Evolutionary conservation across 306 rosid genomes (phyloP).

Genomic region (Nissolia schottii): DNA sequence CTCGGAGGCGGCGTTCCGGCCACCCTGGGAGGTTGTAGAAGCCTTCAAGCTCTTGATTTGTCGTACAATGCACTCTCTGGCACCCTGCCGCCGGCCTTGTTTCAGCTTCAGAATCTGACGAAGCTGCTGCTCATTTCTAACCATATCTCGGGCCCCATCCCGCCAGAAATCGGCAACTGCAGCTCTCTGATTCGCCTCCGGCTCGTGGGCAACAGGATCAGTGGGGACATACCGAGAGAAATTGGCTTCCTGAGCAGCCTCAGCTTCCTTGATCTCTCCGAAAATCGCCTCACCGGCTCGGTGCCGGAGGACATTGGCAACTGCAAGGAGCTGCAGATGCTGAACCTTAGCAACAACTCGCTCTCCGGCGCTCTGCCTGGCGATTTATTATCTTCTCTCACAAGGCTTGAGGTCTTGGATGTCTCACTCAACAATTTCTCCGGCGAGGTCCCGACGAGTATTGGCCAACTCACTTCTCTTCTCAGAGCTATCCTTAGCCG

Average conservation of each 20-base stretch:
- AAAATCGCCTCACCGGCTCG: conserved; percentile 57
- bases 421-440: conserved; percentile 53
- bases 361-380: conserved; percentile 60
- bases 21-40: conserved; percentile 48
- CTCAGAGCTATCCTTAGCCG: conserved; percentile 52
- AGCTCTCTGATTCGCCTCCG: conserved; percentile 66
- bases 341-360: conserved; percentile 76
- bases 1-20: conserved; percentile 77
- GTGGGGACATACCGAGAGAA: conserved; percentile 64
- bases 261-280: conserved; percentile 73
- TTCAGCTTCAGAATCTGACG: conserved; percentile 69
- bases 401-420: conserved; percentile 68
- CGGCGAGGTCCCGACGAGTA: conserved; percentile 52
- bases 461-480: conserved; percentile 59
- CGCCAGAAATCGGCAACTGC: conserved; percentile 61
- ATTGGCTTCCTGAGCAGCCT: conserved; percentile 54
- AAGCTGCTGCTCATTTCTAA: conserved; percentile 74
- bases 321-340: conserved; percentile 67
- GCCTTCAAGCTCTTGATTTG: conserved; percentile 74
- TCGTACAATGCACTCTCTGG: conserved; percentile 68
- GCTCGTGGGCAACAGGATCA: conserved; percentile 56
- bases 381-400: conserved; percentile 55
- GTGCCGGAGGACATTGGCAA: conserved; percentile 65
- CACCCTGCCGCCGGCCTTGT: conserved; percentile 62
- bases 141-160: conserved; percentile 63